A percentile compares a stretch with the other conserved stretches of the same genome.
Conservation (phyloP, 2,329 filamentous ascomycete species). For the Nigrospora oryzae region DNA sequence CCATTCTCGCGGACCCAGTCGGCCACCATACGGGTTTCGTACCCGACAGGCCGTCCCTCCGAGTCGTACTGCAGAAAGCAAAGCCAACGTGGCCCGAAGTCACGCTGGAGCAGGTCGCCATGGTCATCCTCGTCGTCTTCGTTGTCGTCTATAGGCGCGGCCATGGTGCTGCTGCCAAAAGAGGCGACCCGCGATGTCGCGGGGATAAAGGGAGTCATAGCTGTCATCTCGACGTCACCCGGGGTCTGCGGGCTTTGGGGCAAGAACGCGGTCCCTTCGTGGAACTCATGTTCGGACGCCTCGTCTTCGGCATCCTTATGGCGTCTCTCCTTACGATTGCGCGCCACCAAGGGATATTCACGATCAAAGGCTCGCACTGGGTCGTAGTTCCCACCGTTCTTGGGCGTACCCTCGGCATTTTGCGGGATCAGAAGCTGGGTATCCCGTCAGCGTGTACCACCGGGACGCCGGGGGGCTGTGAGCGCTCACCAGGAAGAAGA, state of each 20-base stretch:
- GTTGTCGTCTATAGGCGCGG: background rate
- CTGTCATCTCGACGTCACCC: background rate
- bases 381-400: conserved; percentile 6
- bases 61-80: conserved; percentile 13
- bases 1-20: conserved; percentile 13
- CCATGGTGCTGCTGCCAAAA: background rate
- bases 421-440: conserved; percentile 3
- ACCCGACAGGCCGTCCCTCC: background rate
- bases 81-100: conserved; percentile 11
- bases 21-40: conserved; percentile 13
- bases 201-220: background rate
- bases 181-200: too few species aligned
- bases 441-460: background rate
- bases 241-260: background rate
- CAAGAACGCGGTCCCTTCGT: background rate
- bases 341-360: conserved; percentile 4
- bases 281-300: background rate
- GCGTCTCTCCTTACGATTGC: conserved; percentile 2
- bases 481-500: background rate
- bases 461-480: background rate
- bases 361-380: conserved; percentile 5
- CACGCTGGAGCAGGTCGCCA: conserved; percentile 4
- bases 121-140: background rate
- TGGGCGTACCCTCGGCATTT: conserved; percentile 3
- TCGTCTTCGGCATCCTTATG: background rate